Evolutionary conservation across 2,329 filamentous ascomycete species (phyloP), one percentile per base, ranked within the genome.

Genomic region (Xylaria sp.): DNA sequence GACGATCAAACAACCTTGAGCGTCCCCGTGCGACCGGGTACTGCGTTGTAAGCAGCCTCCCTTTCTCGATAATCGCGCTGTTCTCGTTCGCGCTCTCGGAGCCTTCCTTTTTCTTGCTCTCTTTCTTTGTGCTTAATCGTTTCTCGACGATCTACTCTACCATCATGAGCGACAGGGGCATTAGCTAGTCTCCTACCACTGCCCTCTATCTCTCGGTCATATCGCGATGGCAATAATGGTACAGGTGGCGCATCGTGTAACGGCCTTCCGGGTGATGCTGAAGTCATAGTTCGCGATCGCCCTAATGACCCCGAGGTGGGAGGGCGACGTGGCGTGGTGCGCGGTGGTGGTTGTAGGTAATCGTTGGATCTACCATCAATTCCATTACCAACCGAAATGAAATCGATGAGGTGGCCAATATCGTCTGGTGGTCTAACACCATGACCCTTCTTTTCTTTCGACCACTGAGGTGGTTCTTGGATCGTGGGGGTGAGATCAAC

Each of bases 351-450:
- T 20, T 71, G 73, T 27, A 70, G 57, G 15, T 62, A 53, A 39
- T 51, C 44, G 13, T 51, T 66, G 11, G 27, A 17, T n/a, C 47
- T 63, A 25, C 47, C 63, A 25, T 59, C 69, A 3, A 67, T 57
- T 27, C 60, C 63, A 38, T 67, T 68, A 6, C 71, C 67, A 22
- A 67, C 65, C 9, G 68, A 72, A 54, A 78, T 78, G 15, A 77
- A 65, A 59, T 78, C 73, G 17, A 78, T 62, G 6, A 78, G 71
- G 36, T 76, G 77, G 25, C 56, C 65, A 47, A 72, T 68, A n/a
- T 76, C 76, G 25, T 76, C 75, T 1, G 77, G 75, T 3, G 73
- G 75, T 33, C 74, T 73, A 13, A 78, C 74, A 25, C 77, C 77
- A 25, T 74, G 77, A 7, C 77, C 77, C 25, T 55, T 69, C 53